phyloP scores from a whole-genome alignment of 345 rosid species.

The Linum lewisii region DNA sequence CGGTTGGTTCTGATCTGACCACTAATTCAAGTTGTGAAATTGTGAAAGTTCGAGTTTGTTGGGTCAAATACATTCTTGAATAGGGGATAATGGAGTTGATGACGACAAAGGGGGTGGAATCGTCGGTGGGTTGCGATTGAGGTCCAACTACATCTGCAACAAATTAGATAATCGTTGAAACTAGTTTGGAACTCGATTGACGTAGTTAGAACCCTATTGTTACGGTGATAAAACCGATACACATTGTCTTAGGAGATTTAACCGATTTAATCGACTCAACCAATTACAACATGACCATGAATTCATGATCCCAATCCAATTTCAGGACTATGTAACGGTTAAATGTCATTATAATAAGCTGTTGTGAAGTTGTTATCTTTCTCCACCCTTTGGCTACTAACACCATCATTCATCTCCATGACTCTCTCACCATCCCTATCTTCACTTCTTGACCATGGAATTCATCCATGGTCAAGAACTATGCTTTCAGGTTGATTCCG shows the following conservation, averaged over 20 bases:
- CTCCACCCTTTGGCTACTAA: conserved; percentile 9
- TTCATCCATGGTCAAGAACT: no score
- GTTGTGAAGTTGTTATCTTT: conserved; percentile 20
- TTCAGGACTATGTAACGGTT: conserved; percentile 22
- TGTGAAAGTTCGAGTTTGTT: background rate
- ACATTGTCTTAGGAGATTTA: no score
- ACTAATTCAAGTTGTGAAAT: background rate
- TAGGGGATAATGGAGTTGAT: background rate
- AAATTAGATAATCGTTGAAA: no score
- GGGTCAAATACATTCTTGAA: background rate
- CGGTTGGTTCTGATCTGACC: background rate
- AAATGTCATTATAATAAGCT: conserved; percentile 35
- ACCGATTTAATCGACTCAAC: no score
- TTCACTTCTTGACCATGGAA: conserved; percentile 14
- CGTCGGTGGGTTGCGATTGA: no score
- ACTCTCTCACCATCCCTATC: conserved; percentile 13
- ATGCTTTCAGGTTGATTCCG: no score
- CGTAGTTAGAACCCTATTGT: no score
- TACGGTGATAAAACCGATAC: no score
- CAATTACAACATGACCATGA: no score
- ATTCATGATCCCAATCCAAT: no score
- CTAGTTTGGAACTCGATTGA: no score
- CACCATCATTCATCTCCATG: conserved; percentile 30
- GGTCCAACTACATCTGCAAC: no score
- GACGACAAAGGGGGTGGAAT: background rate